phyloP scores from a whole-genome alignment of 164 flowering plant species.

The Pachysandra terminalis region DNA sequence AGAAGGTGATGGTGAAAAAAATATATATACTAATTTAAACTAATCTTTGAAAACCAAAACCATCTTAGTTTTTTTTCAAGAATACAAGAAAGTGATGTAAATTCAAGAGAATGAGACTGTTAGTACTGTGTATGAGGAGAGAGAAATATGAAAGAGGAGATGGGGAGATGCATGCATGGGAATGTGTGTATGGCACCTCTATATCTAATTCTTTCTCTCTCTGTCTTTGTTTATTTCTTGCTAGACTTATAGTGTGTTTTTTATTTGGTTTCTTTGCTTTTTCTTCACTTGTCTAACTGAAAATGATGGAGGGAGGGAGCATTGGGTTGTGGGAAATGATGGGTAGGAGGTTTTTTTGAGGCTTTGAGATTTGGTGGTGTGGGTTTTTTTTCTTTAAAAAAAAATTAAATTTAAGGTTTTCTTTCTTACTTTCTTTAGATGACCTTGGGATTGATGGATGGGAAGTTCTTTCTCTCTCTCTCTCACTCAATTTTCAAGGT shows the following conservation, averaged over 20 bases:
- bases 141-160: not conserved
- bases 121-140: not conserved
- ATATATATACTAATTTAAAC: conserved; percentile 10
- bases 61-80: conserved; percentile 4
- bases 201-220: conserved; percentile 18
- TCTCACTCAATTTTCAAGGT: conserved; percentile 44
- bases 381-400: conserved; percentile 1
- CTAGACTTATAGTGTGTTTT: conserved; percentile 1
- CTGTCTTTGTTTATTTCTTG: not conserved
- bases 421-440: not conserved
- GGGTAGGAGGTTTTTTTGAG: conserved; percentile 18
- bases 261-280: conserved; percentile 13
- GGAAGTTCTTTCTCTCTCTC: conserved; percentile 15
- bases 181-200: conserved; percentile 25
- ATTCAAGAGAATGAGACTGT: conserved; percentile 34
- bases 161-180: conserved; percentile 19
- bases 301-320: conserved; percentile 58
- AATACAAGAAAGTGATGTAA: conserved; percentile 37
- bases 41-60: no score
- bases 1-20: conserved; percentile 25
- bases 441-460: conserved; percentile 65
- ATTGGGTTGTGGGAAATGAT: conserved; percentile 57
- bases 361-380: conserved; percentile 13
- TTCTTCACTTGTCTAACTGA: conserved; percentile 44
- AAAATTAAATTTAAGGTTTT: conserved; percentile 1